A percentile compares a stretch with the other conserved stretches of the same genome.
Conservation (phyloP, 2,329 filamentous ascomycete species). For the Aspergillus brunneoviolaceus region DNA sequence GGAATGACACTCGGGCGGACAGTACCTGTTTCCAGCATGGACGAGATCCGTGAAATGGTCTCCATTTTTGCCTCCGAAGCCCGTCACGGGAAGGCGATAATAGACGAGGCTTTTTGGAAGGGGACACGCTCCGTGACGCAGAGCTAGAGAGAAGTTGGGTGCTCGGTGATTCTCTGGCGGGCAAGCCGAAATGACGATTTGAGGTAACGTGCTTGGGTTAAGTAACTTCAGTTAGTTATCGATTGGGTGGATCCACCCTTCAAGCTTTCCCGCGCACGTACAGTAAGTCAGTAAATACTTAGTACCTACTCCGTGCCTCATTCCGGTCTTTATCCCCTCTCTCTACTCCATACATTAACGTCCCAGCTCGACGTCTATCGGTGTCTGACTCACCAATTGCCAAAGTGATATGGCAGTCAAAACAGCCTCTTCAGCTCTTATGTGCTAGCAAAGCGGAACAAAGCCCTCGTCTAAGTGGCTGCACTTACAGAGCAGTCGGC, state of each 20-base stretch:
- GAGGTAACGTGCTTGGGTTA: slow-evolving; percentile 4
- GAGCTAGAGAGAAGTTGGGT: slow-evolving; percentile 10
- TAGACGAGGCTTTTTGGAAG: slow-evolving; percentile 1
- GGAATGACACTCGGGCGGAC: not conserved
- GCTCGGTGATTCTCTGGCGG: slow-evolving; percentile 12
- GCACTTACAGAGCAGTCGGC: slow-evolving; percentile 6
- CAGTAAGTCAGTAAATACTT: too few species aligned
- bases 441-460: not conserved
- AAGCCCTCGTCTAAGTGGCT: not conserved
- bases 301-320: not conserved
- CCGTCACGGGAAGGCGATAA: slow-evolving; percentile 13
- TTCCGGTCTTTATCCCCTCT: not conserved
- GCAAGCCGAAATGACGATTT: slow-evolving; percentile 13
- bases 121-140: slow-evolving; percentile 3
- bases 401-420: not conserved
- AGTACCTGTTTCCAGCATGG: slow-evolving; percentile 90
- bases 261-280: not conserved
- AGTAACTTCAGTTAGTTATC: not conserved
- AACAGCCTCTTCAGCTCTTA: not conserved
- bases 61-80: slow-evolving; percentile 64
- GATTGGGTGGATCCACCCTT: not conserved
- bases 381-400: not conserved
- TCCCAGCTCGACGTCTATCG: not conserved
- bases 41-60: slow-evolving; percentile 91
- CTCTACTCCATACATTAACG: not conserved